phyloP scores from a whole-genome alignment of 495 filamentous ascomycete genomes.

The Amniculicola lignicola region DNA sequence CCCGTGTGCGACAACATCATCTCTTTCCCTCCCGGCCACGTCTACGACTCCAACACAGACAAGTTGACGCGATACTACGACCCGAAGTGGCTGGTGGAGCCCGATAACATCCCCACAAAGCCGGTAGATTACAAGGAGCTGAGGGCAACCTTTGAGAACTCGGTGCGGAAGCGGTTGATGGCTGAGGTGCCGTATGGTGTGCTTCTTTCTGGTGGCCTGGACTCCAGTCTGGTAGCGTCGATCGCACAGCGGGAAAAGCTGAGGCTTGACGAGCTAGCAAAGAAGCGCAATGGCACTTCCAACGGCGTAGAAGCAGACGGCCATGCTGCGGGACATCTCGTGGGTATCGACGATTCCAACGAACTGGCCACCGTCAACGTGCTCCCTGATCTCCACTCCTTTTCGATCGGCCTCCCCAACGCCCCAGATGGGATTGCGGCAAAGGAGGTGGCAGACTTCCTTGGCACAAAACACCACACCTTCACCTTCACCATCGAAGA shows the following conservation, averaged over 20 bases:
- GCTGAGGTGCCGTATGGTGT: constrained; percentile 98
- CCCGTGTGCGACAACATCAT: constrained; percentile 94
- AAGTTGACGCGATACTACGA: constrained; percentile 80
- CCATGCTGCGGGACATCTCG: constrained; percentile 63
- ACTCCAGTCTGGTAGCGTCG: constrained; percentile 90
- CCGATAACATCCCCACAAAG: constrained; percentile 66
- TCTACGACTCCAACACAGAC: constrained; percentile 89
- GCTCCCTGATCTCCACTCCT: constrained; percentile 92
- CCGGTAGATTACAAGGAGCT: constrained; percentile 79
- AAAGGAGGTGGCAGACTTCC: constrained; percentile 83
- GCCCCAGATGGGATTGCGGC: constrained; percentile 90
- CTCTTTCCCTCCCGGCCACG: constrained; percentile 88
- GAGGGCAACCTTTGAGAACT: constrained; percentile 77
- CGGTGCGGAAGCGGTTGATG: constrained; percentile 96
- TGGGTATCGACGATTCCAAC: constrained; percentile 91
- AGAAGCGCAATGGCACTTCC: constrained; percentile 37
- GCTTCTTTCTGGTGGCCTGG: constrained; percentile 88
- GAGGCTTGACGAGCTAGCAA: constrained; percentile 59
- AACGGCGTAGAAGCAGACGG: constrained; percentile 42
- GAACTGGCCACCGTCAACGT: constrained; percentile 85
- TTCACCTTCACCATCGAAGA: constrained; percentile 98
- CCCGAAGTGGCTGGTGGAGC: constrained; percentile 85
- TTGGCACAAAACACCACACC: constrained; percentile 94
- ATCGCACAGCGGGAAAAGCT: constrained; percentile 92
- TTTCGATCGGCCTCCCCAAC: constrained; percentile 91